Evolutionary conservation across 805 yeast species (phyloP), one percentile per base, ranked within the genome.

Genomic region (Wickerhamiella azymoides): DNA sequence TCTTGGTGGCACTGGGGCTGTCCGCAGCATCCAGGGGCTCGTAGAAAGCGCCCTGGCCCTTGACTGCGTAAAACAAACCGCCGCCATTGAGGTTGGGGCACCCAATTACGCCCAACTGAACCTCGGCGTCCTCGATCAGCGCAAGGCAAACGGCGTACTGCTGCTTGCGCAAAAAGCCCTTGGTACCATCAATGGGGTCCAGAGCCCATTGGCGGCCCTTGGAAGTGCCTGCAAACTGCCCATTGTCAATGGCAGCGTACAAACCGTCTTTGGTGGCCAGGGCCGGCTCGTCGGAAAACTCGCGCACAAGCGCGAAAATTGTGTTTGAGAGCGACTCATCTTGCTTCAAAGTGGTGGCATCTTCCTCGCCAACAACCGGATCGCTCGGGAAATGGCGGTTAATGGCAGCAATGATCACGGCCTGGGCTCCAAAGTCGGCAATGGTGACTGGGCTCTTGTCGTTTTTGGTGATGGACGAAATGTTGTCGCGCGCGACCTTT

Each of bases 121-220:
- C 94, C 42, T 74, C 69, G 11, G 95, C 94, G 57, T 88, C 81
- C 26, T 78, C 93, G 40, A 92, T 79, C 53, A 92, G 66, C 0
- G 94, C 96, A 39, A 92, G 68, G 60, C 99, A 92, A 1, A 92
- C 94, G 1, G 98, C 96, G 62, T 85, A 92, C 60, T 92, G 99
- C 52, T 88, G 96, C 40, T 95, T 94, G 58, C 99, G 72, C 46
- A 92, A 67, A 60, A 92, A 92, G 0, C 99, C 99, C 61, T 80
- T 92, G 17, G 99, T 92, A 7, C 99, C 99, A 59, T 92, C 99
- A 50, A 92, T 88, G 35, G 99, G 99, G 59, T 92, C 99, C 57
- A 92, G 67, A 0, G 96, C 94, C 99, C 99, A 92, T 60, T 84
- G 77, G 50, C 98, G 70, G 19, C 94, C 94, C 32, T 62, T 67